Conservation (phyloP, 2,329 filamentous ascomycete species). For the Botrytis deweyae region DNA sequence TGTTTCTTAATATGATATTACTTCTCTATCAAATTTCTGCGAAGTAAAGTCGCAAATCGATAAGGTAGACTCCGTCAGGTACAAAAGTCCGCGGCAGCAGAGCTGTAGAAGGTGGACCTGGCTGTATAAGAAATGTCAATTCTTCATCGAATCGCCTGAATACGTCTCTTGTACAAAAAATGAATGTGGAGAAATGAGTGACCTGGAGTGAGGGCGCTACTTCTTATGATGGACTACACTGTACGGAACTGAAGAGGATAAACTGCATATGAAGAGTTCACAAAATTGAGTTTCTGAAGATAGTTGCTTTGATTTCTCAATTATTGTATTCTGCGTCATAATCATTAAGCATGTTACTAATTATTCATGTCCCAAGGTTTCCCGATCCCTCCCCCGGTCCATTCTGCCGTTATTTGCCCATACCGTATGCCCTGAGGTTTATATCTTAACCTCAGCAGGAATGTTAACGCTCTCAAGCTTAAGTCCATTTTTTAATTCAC, state of each 20-base stretch:
- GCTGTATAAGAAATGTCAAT: neutral
- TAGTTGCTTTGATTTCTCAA: neutral
- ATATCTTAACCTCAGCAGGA: conserved; percentile 32
- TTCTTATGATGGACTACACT: neutral
- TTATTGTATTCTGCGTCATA: neutral
- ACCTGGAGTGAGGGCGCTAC: neutral
- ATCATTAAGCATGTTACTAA: neutral
- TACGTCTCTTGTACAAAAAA: neutral
- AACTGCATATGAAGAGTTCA: neutral
- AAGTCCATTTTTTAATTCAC: conserved; percentile 65
- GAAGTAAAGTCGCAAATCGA: fast-evolving
- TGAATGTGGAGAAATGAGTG: neutral
- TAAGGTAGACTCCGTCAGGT: neutral
- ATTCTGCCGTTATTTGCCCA: neutral
- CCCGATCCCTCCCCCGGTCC: too few relatives aligned
- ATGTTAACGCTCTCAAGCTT: conserved; percentile 36
- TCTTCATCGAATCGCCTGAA: neutral
- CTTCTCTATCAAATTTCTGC: neutral
- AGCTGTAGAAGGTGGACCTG: neutral
- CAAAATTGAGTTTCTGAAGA: neutral
- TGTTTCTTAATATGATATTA: neutral
- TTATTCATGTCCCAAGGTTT: neutral
- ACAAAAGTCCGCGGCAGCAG: too few relatives aligned
- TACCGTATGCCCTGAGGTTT: neutral
- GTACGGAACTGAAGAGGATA: neutral